Evolutionary conservation across 495 filamentous ascomycete species (phyloP).

Genomic region (Cudoniella acicularis): DNA sequence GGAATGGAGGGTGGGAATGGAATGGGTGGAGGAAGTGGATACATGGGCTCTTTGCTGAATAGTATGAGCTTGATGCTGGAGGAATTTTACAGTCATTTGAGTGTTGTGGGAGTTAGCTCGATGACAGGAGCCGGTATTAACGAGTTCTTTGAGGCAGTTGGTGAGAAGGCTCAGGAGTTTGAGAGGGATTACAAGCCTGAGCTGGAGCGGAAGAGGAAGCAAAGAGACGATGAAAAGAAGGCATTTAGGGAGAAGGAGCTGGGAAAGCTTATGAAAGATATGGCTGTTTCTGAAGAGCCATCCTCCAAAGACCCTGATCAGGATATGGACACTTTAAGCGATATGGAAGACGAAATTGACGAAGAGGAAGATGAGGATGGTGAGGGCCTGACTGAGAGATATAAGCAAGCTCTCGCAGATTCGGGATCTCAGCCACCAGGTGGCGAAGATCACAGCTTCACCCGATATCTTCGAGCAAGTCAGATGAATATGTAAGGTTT

Average conservation of each 20-base stretch:
- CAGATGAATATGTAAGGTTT: constrained; percentile 25
- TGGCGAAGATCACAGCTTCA: constrained; percentile 28
- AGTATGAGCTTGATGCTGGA: constrained; percentile 97
- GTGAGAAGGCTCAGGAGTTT: constrained; percentile 85
- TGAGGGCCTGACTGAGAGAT: constrained; percentile 55
- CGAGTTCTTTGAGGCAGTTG: constrained; percentile 86
- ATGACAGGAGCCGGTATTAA: constrained; percentile 90
- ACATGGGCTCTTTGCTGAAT: constrained; percentile 95
- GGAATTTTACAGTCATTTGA: constrained; percentile 93
- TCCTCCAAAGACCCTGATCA: constrained; percentile 31
- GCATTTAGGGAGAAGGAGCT: constrained; percentile 73
- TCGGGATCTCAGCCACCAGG: constrained; percentile 25
- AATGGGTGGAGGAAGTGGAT: constrained; percentile 74
- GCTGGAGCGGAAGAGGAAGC: constrained; percentile 71
- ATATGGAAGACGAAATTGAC: constrained; percentile 55
- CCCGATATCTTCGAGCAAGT: constrained; percentile 27
- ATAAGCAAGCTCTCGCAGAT: constrained; percentile 52
- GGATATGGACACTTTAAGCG: constrained; percentile 50
- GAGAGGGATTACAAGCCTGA: constrained; percentile 89
- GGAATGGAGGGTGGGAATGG: constrained; percentile 64
- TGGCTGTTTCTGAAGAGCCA: constrained; percentile 63
- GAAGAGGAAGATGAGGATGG: constrained; percentile 41
- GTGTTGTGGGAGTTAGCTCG: constrained; percentile 86
- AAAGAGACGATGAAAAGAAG: constrained; percentile 69
- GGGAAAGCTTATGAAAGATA: constrained; percentile 89